These are phyloP conservation scores for Boletus barrowsii DNA, from an alignment of 768 basidiomycete species.

Conservation along the genomic window DNA sequence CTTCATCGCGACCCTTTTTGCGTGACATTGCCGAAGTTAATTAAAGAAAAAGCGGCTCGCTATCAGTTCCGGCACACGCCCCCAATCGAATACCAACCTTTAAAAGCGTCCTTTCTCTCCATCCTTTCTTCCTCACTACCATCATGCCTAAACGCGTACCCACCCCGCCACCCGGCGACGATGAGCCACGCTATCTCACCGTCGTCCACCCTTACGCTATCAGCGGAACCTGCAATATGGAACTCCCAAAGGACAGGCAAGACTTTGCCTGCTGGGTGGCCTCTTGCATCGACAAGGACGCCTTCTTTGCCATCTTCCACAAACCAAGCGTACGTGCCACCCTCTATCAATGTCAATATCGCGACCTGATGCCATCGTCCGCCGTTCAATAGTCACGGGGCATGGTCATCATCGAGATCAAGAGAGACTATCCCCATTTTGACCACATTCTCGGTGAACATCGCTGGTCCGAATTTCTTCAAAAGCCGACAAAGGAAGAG, in stretches of 20 bases:
- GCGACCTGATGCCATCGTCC: background rate
- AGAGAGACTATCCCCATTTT: constrained; percentile 29
- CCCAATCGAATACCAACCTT: background rate
- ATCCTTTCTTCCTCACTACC: background rate
- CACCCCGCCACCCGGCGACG: constrained; percentile 42
- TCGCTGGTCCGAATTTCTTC: constrained; percentile 40
- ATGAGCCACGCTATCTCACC: constrained; percentile 45
- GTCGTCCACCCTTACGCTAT: constrained; percentile 44
- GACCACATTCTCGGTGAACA: constrained; percentile 42
- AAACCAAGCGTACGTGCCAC: constrained; percentile 41
- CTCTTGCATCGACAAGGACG: constrained; percentile 34
- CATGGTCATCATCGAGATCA: constrained; percentile 45
- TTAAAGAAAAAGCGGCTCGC: too few relatives aligned
- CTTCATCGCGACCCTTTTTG: background rate
- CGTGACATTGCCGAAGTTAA: too few relatives aligned
- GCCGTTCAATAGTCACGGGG: constrained; percentile 35
- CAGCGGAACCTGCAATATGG: constrained; percentile 39
- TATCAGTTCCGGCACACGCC: background rate
- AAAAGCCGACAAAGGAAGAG: constrained; percentile 30
- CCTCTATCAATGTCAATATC: background rate
- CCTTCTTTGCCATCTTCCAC: constrained; percentile 41
- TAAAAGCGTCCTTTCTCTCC: background rate
- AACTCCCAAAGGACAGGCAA: constrained; percentile 34
- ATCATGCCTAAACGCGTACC: constrained; percentile 40
- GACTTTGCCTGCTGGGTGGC: constrained; percentile 44